Conservation (phyloP, 2,329 filamentous ascomycete species). For the Piedraia hortae region DNA sequence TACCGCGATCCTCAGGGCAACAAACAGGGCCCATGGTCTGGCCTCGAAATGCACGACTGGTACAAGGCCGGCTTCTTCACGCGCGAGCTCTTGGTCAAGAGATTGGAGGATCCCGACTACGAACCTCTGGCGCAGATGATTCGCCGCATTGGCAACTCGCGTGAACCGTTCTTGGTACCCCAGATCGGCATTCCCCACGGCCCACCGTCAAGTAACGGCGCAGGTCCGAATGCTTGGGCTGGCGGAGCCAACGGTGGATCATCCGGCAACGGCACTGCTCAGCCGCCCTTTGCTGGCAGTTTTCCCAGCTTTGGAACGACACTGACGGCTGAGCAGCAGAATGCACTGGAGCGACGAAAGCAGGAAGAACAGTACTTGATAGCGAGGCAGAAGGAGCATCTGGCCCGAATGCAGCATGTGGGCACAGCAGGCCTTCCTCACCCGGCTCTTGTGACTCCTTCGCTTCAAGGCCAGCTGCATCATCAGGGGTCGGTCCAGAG, state of each 20-base stretch:
- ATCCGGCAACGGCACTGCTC: slow-evolving; percentile 18
- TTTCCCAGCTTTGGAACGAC: slow-evolving; percentile 95
- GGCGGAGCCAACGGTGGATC: slow-evolving; percentile 5
- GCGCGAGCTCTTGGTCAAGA: slow-evolving; percentile 78
- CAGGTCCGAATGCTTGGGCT: slow-evolving; percentile 18
- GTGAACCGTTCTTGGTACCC: slow-evolving; percentile 89
- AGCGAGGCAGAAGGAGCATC: slow-evolving; percentile 80
- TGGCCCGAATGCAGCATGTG: slow-evolving; percentile 64
- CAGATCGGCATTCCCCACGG: slow-evolving; percentile 91
- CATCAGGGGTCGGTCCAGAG: slow-evolving; percentile 91
- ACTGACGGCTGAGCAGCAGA: slow-evolving; percentile 89
- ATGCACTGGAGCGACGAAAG: slow-evolving; percentile 83
- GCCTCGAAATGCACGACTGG: slow-evolving; percentile 98
- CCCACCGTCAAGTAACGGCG: slow-evolving; percentile 24
- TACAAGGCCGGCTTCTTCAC: slow-evolving; percentile 98
- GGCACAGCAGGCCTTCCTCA: not conserved
- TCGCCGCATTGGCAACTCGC: slow-evolving; percentile 80
- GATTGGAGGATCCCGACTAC: slow-evolving; percentile 77
- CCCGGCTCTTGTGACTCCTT: slow-evolving; percentile 2
- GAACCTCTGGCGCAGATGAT: slow-evolving; percentile 89
- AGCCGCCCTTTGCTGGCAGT: slow-evolving; percentile 69
- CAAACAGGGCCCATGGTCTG: slow-evolving; percentile 82
- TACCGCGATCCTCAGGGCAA: slow-evolving; percentile 86
- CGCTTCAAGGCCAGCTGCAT: slow-evolving; percentile 36
- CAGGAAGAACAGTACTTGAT: slow-evolving; percentile 95